Evolutionary conservation across 106 monocot genomes (phyloP), one percentile per base, ranked within the genome.

Genomic region (Phalaenopsis equestris): DNA sequence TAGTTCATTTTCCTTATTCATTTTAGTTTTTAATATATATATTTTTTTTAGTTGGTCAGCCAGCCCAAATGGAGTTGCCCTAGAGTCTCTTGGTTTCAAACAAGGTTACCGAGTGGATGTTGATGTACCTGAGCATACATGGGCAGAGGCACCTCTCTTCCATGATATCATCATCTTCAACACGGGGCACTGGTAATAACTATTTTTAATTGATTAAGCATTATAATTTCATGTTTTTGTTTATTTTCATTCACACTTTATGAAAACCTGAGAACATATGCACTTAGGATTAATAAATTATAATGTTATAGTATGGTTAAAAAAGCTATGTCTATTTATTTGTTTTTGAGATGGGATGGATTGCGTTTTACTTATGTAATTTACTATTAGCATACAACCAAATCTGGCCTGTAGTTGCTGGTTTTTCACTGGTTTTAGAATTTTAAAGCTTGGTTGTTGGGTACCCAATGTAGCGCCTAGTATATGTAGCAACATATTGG

Each of bases 111-210:
- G 86, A 77, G 86, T 99, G 42, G 99, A 99, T 84, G 91, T 99
- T 61, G 94, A 99, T 84, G 78, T 95, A 77, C 95, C 99, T 36
- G 89, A 90, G 6, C 84, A 76, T 2, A 87, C 92, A 55, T 99
- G 99, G 99, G 83, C 80, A 14, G 84, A 95, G 58, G 95, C 93
- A 75, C 87, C 79, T 4, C 42, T 8, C 21, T 95, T 99, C 73
- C 93, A 99, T 90, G 86, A 99, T 78, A 87, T 99, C 83, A 84
- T 99, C 41, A 83, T 99, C 18, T 90, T 99, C 45, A 99, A 95
- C 80, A 94, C 99, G 21, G 99, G 99, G 45, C 99, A 99, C 83
- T 99, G 99, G 99, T 99, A 90, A 80, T 79, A 15, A 30, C 45
- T 16, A 47, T 48, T 4, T 39, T 70, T 39, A 10, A 70, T 38